Percentiles rank a stretch among this genome's conserved stretches.
Evolutionary conservation across 257 asterid genomes (phyloP).

Genomic region (Primulina eburnea): DNA sequence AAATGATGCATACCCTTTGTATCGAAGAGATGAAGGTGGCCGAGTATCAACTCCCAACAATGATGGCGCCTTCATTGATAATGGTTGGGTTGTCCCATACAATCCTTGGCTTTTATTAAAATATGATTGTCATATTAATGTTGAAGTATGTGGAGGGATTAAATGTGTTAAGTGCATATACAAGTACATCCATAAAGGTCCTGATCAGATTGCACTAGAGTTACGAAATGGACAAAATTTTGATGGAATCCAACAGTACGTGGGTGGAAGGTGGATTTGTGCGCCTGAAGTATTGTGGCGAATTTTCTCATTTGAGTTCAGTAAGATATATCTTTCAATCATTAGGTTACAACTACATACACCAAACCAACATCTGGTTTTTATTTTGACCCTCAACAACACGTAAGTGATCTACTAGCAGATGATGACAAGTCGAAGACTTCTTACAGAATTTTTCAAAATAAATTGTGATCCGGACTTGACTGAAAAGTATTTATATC

Average conservation of each 20-base stretch:
- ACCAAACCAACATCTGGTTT: too few species aligned
- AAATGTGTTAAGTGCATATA: not conserved
- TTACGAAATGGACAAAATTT: not conserved
- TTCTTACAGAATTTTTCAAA: too few species aligned
- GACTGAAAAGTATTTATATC: too few species aligned
- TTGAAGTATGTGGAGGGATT: not conserved
- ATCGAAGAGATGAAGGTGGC: too few species aligned
- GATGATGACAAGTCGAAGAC: too few species aligned
- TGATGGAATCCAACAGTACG: not conserved
- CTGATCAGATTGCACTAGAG: too few species aligned
- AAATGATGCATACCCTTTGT: too few species aligned
- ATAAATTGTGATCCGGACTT: too few species aligned
- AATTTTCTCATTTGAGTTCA: not conserved
- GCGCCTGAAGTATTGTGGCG: not conserved
- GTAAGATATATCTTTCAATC: not conserved
- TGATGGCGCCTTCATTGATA: not conserved
- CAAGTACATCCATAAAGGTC: not conserved
- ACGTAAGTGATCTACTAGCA: too few species aligned
- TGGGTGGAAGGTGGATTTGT: slow-evolving; percentile 1
- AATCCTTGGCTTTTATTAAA: not conserved
- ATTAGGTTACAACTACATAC: too few species aligned
- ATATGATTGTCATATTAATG: not conserved
- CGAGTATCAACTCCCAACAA: not conserved
- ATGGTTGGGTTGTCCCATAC: slow-evolving; percentile 5
- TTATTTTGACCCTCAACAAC: too few species aligned